Base-by-base conservation (phyloP, 2,329 filamentous ascomycete genomes). In the Colletotrichum paranaense region DNA sequence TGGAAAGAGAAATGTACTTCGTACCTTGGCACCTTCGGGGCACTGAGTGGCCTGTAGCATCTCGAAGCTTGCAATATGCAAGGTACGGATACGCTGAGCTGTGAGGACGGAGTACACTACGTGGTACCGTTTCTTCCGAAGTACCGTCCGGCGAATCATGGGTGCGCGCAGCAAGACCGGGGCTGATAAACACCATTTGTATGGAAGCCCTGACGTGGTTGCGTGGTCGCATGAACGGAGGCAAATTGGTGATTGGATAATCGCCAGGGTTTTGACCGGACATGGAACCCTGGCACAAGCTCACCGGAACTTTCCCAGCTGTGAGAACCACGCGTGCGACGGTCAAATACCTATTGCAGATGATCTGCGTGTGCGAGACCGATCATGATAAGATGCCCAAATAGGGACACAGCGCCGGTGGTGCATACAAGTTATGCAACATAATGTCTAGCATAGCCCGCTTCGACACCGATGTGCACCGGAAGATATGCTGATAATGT, bases 361-460 rank as follows among this genome's bases (percentile, higher is more conserved):
- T 57, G 68, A 75, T 67, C 68, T 64, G 59, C 67, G 62, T 66
- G 55, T 16, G n/a, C 62, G 55, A 66, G 68, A 74, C 62, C 32
- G 53, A 63, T 68, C 62, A 72, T 62, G 68, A 74, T 68, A 71
- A 71, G 73, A 59, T 71, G 71, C 73, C 67, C 62, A 42, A 70
- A 74, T 74, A 28, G 73, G 70, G 66, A 70, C 26, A 71, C 58
- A 66, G n/a, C 55, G 52, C 66, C 53, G 68, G 30, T 67, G 46
- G 62, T 62, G 59, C 68, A 74, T 62, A 57, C 56, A 28, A 66
- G 62, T 75, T 75, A 74, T 75, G 72, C 74, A 73, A 70, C 59
- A 58, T 65, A 69, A 62, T 73, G 66, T 68, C 60, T 26, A 62
- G 62, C 72, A 75, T 35, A 67, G 73, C 71, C 70, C 63, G 67